Percentiles rank a stretch among this genome's conserved stretches.
Evolutionary conservation across 2,329 filamentous ascomycete genomes (phyloP).

Genomic region (Byssoonygena ceratinophila): DNA sequence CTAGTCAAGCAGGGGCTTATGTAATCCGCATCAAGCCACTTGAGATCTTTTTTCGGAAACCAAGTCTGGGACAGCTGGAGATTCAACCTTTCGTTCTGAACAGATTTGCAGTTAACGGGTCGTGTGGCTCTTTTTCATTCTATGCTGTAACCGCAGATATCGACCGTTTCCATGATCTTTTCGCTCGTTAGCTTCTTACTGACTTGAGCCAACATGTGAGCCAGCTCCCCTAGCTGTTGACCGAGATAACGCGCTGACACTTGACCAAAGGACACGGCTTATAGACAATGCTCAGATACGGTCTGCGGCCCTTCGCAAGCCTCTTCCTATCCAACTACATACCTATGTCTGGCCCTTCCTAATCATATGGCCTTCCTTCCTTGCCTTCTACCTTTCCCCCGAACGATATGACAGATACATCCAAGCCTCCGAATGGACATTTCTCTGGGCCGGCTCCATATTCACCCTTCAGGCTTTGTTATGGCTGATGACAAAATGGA

Average conservation of each 20-base stretch:
- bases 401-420: slow-evolving; percentile 87
- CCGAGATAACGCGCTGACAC: not conserved
- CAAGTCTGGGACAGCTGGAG: not conserved
- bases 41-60: not conserved
- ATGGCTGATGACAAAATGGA: slow-evolving; percentile 98
- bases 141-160: not conserved
- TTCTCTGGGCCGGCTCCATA: slow-evolving; percentile 83
- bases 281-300: slow-evolving; percentile 87
- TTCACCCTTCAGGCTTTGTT: slow-evolving; percentile 76
- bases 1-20: not conserved
- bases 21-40: not conserved
- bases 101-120: not conserved
- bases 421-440: slow-evolving; percentile 92
- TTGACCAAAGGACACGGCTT: slow-evolving; percentile 57
- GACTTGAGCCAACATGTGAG: slow-evolving; percentile 15
- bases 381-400: slow-evolving; percentile 72
- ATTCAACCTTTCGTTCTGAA: not conserved
- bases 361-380: slow-evolving; percentile 83
- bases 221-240: not conserved
- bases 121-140: not conserved
- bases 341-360: slow-evolving; percentile 88
- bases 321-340: slow-evolving; percentile 69
- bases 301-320: slow-evolving; percentile 76
- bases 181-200: not conserved
- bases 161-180: not conserved